Conservation (phyloP, 1,139 yeast genomes). For the Pichia sp. region DNA sequence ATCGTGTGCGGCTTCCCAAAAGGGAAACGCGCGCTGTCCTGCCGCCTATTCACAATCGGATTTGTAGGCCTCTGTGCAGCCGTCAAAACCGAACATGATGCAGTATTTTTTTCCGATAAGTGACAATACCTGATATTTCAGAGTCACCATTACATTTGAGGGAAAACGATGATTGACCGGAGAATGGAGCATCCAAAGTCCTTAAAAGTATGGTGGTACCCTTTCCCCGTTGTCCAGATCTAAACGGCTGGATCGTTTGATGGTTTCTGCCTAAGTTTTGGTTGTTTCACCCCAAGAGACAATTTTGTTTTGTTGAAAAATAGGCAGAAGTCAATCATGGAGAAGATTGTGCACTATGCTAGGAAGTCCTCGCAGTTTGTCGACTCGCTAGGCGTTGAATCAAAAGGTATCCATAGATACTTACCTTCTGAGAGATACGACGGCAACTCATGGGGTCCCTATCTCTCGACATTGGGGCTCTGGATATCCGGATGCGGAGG, state of each 20-base stretch:
- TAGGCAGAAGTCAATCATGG: not conserved
- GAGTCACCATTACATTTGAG: not conserved
- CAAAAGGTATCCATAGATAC: constrained; percentile 77
- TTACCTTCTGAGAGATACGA: constrained; percentile 64
- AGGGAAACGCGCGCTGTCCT: not conserved
- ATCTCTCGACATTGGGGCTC: constrained; percentile 62
- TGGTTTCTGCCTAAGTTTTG: too few species aligned
- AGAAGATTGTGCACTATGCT: constrained; percentile 1
- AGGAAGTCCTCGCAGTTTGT: constrained; percentile 24
- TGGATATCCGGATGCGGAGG: constrained; percentile 89
- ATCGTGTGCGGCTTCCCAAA: not conserved
- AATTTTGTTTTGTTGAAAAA: too few species aligned
- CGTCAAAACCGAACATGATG: not conserved
- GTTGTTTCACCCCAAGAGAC: too few species aligned
- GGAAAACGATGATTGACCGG: not conserved
- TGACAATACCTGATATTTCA: not conserved
- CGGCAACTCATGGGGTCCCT: constrained; percentile 41
- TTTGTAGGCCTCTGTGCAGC: not conserved
- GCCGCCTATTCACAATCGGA: not conserved
- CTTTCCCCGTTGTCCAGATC: too few species aligned
- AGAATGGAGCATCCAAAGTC: not conserved
- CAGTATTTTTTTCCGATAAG: not conserved
- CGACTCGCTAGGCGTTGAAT: constrained; percentile 50
- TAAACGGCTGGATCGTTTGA: too few species aligned
- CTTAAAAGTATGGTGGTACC: not conserved